Base-by-base conservation (phyloP, 768 basidiomycete species). In the Xerocomus brunneocitrinus region DNA sequence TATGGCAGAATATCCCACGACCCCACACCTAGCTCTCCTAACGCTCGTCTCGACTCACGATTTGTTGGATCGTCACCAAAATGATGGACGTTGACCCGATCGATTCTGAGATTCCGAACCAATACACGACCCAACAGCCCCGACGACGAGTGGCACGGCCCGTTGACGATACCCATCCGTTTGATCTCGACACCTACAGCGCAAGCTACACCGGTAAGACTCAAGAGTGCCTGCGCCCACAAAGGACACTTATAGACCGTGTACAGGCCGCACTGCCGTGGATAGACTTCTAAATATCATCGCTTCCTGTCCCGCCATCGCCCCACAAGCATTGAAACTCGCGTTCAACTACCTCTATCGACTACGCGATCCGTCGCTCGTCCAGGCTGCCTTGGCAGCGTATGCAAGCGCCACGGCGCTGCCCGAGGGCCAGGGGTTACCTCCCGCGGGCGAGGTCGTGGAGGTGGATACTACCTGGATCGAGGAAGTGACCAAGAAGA, bases 151-250 rank as follows among this genome's bases (percentile, higher is more conserved):
- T 52, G 34, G 58, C 76, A 22, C 78, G 78, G 2, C 71, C 73
- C 12, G 78, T 93, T 13, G 86, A 92, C 67, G 88, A 89, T 40
- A 77, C 78, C 0, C 91, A 93, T 64, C 90, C 92, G 4, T 94
- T 92, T 64, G 92, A 95, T 64, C 79, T 95, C 49, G 93, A 95
- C 53, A 69, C 81, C 39, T 89, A 91, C 67, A 83, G 86, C 54
- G 74, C 85, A 40, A 79, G 81, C 49, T 95, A 94, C 72, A 76
- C 83, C 57, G 89, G 91, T 89, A 41, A 49, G 52, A 28, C 36
- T 12, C 19, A 19, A 19, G 19, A 19, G 19, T 19, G 19, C n/a
- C 25, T 13, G 6, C 19, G 8, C 31, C 40, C n/a, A 34, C 24
- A 42, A 47, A n/a, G 48, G 42, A n/a, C 49, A 5, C 36, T 43